Conservation (phyloP, 352 stramenopile species). For the Phytophthora tubulina region DNA sequence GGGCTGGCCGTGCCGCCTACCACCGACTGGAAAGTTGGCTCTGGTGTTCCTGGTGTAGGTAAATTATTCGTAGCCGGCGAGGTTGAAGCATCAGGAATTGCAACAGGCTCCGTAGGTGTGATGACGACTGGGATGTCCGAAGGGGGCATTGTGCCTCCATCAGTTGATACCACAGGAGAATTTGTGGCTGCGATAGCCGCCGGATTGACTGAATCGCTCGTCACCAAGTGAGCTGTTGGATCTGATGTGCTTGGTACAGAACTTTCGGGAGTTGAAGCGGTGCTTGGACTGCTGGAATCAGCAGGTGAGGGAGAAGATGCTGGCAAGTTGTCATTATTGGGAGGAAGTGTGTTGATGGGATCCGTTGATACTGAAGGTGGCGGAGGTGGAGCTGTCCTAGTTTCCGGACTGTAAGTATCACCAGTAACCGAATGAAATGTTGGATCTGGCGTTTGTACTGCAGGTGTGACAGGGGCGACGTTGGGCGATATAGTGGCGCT, state of each 20-base stretch:
- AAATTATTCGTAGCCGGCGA: not conserved
- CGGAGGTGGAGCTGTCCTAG: not conserved
- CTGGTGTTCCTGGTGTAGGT: not conserved
- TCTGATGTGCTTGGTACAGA: constrained; percentile 9
- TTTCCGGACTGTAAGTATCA: not conserved
- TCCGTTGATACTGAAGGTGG: not conserved
- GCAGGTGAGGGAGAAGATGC: not conserved
- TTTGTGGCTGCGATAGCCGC: not conserved
- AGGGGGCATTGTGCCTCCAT: not conserved
- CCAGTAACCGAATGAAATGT: constrained; percentile 4
- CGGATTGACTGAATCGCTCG: not conserved
- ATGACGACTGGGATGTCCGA: not conserved
- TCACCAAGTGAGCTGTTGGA: constrained; percentile 3
- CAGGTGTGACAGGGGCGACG: not conserved
- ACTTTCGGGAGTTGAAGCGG: not conserved
- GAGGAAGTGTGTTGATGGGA: not conserved
- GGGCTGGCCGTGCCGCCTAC: not conserved
- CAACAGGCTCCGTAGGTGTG: not conserved
- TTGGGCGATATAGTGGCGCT: not conserved
- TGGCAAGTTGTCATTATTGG: not conserved
- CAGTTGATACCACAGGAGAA: not conserved
- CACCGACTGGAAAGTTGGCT: not conserved
- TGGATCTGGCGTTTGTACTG: not conserved
- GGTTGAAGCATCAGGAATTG: not conserved
- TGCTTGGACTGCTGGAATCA: not conserved